Evolutionary conservation across 148 eudicot species (phyloP), one percentile per base, ranked within the genome.

Genomic region (Fallopia convolvulus): DNA sequence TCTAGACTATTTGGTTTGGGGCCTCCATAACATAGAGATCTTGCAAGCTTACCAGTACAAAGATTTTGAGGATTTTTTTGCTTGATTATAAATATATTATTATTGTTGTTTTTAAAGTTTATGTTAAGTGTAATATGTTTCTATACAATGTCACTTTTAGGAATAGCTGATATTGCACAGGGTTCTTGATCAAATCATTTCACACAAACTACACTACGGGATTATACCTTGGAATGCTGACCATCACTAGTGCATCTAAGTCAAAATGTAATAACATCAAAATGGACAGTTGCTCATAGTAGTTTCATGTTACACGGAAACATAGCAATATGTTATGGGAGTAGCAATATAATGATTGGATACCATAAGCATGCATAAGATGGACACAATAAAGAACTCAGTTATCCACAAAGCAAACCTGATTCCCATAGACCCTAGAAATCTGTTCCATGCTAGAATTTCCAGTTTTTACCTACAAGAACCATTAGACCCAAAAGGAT

Each of bases 391-490:
- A 15, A 36, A 4, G 18, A 50, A 50, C 49, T 7, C 18, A n/a
- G 15, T n/a, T 53, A 60, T 42, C 72, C 32, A 78, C 36, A 50
- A 75, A 75, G 52, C 66, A 80, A 77, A 95, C 98, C 94, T 95
- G 98, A 86, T 91, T 95, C n/a, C 98, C 99, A 78, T 95, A 95
- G 70, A 95, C 97, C 84, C 83, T 78, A 50, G 99, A 92, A 53
- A 90, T 94, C 80, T 94, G 93, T 80, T 92, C 97, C 84, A 95
- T 78, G 80, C 99, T 91, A 82, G 97, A 91, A 77, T 85, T 93
- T 78, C 97, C 97, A 58, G 89, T 80, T 83, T 93, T 95, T 32
- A 93, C 89, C 99, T 95, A 70, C 39, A 83, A 79, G 77, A 70
- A 47, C 7, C 61, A 52, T 61, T 32, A 8, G 11, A 61, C 17